These are phyloP conservation scores for Lachancea fermentati DNA, from an alignment of 805 yeast genomes.

Conservation along the genomic window DNA sequence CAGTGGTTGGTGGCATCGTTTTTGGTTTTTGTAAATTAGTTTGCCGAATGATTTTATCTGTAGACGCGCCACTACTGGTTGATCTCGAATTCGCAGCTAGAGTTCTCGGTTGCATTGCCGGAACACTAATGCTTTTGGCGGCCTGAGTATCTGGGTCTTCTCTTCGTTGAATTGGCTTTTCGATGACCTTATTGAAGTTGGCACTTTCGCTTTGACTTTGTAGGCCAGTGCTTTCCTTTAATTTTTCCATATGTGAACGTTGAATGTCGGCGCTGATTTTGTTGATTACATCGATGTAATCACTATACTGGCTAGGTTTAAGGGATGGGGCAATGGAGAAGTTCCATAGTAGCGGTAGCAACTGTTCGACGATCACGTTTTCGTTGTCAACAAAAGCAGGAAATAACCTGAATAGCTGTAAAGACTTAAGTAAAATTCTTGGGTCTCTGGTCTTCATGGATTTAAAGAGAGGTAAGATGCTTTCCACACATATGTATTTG, in stretches of 20 bases:
- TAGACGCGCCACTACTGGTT: background rate
- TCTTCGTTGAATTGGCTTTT: slow-evolving; percentile 13
- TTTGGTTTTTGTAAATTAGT: background rate
- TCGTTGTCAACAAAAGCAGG: slow-evolving; percentile 43
- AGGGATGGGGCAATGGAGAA: slow-evolving; percentile 44
- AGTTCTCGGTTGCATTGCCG: slow-evolving; percentile 24
- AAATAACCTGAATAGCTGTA: slow-evolving; percentile 37
- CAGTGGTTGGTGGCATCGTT: background rate
- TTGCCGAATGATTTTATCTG: slow-evolving; percentile 1
- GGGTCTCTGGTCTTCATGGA: slow-evolving; percentile 74
- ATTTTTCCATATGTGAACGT: slow-evolving; percentile 34
- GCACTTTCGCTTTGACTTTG: slow-evolving; percentile 19
- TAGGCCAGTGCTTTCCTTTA: slow-evolving; percentile 25
- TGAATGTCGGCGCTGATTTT: slow-evolving; percentile 42
- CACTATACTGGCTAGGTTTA: slow-evolving; percentile 37
- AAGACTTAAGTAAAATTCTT: slow-evolving; percentile 47
- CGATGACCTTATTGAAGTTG: slow-evolving; percentile 22
- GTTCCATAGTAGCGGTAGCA: slow-evolving; percentile 49
- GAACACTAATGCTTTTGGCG: slow-evolving; percentile 19
- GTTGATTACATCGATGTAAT: slow-evolving; percentile 37
- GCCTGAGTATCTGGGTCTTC: slow-evolving; percentile 24
- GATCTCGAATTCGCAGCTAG: background rate
- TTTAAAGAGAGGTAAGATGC: slow-evolving; percentile 71
- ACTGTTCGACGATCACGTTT: slow-evolving; percentile 43
- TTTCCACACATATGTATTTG: slow-evolving; percentile 64